These are phyloP conservation scores for Phytophthora citricola DNA, from an alignment of 352 stramenopile genomes.

Conservation along the genomic window DNA sequence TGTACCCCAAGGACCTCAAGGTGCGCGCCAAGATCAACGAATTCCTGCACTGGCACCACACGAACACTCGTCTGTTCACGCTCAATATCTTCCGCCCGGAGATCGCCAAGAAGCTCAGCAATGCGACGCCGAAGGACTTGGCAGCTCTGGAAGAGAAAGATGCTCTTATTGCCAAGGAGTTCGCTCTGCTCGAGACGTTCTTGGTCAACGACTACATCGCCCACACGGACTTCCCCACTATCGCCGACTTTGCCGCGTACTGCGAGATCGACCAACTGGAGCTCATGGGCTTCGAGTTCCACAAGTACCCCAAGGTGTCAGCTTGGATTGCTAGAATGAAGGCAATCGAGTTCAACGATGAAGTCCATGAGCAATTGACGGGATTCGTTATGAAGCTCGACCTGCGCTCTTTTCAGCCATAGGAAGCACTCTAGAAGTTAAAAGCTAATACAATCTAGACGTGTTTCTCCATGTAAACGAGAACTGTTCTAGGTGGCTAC, in stretches of 20 bases:
- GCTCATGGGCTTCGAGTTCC: constrained; percentile 57
- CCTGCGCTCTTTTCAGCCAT: constrained; percentile 10
- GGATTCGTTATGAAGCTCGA: constrained; percentile 37
- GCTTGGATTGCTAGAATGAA: constrained; percentile 70
- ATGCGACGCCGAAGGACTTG: constrained; percentile 45
- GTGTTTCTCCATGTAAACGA: not conserved
- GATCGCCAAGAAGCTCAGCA: constrained; percentile 36
- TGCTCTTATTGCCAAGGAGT: constrained; percentile 46
- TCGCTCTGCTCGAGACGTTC: constrained; percentile 54
- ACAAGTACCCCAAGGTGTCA: constrained; percentile 54
- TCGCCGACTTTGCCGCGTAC: constrained; percentile 65
- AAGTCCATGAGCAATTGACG: constrained; percentile 47
- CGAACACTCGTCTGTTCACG: constrained; percentile 58
- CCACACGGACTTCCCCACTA: constrained; percentile 51
- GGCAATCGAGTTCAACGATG: constrained; percentile 57
- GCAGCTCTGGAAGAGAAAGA: constrained; percentile 38
- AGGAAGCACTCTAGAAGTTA: not conserved
- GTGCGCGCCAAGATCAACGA: constrained; percentile 66
- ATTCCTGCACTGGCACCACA: constrained; percentile 80
- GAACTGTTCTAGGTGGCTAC: not conserved
- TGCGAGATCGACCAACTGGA: constrained; percentile 73
- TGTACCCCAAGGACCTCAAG: constrained; percentile 57
- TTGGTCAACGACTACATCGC: constrained; percentile 60
- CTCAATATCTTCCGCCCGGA: constrained; percentile 50
- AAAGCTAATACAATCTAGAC: not conserved